Conservation (phyloP, 2,329 filamentous ascomycete species). For the Ceratocystis lukuohia region DNA sequence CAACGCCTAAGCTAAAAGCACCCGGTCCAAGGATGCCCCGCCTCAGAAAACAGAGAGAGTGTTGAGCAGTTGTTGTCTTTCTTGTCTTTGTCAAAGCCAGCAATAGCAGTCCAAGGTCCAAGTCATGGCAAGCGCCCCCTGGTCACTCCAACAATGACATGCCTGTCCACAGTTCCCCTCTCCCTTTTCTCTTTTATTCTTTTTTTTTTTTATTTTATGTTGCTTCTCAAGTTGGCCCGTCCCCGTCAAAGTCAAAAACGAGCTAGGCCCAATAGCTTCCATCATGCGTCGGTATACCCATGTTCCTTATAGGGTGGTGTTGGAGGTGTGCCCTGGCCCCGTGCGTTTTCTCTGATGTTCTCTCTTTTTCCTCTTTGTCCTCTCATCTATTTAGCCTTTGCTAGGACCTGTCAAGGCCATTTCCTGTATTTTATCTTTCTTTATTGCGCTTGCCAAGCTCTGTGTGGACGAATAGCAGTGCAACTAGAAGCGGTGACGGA, state of each 20-base stretch:
- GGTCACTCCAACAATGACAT: neutral
- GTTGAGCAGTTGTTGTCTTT: neutral
- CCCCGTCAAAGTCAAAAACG: neutral
- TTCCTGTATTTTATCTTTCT: neutral
- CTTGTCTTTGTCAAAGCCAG: too few relatives aligned
- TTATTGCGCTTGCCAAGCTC: neutral
- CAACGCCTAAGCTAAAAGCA: neutral
- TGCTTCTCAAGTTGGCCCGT: neutral
- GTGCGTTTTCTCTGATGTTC: neutral
- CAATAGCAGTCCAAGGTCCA: neutral
- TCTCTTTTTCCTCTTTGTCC: conserved; percentile 8
- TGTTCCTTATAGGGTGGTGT: neutral
- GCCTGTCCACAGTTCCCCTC: neutral
- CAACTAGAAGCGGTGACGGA: too few relatives aligned
- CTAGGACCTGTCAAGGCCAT: neutral
- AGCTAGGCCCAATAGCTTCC: neutral
- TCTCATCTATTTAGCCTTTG: neutral
- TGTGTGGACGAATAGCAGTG: neutral
- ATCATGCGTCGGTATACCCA: neutral
- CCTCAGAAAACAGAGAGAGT: neutral
- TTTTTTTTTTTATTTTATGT: neutral
- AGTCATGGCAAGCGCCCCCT: neutral
- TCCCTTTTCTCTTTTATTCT: neutral
- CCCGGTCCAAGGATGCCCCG: neutral
- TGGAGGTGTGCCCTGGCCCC: neutral